A percentile compares a stretch with the other conserved stretches of the same genome.
These are phyloP conservation scores for Pichia nanzhaoensis DNA, from an alignment of 805 yeast genomes.

Conservation along the genomic window DNA sequence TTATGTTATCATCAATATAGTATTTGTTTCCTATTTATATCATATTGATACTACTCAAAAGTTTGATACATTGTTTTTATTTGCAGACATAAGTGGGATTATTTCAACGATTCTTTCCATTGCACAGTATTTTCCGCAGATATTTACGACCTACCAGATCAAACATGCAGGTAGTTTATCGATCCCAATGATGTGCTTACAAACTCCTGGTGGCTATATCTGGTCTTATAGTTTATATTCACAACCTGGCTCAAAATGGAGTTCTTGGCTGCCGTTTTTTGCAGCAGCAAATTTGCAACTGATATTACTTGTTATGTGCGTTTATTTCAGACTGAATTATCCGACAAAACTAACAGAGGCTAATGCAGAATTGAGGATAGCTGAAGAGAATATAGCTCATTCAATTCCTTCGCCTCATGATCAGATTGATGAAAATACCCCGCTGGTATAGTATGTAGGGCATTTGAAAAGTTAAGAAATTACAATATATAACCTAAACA, in stretches of 20 bases:
- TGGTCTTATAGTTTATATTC: slow-evolving; percentile 69
- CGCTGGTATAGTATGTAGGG: slow-evolving; percentile 1
- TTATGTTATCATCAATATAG: slow-evolving; percentile 32
- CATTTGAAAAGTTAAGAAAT: not conserved
- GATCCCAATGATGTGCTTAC: slow-evolving; percentile 73
- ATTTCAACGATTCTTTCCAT: slow-evolving; percentile 57
- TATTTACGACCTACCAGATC: slow-evolving; percentile 57
- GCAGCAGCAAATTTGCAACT: slow-evolving; percentile 68
- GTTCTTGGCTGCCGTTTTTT: slow-evolving; percentile 77
- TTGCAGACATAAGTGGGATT: slow-evolving; percentile 59
- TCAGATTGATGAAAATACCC: slow-evolving; percentile 4
- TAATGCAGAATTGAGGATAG: slow-evolving; percentile 16
- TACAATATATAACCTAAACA: not conserved
- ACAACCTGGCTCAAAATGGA: slow-evolving; percentile 77
- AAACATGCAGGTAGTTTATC: slow-evolving; percentile 79
- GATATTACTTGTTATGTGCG: slow-evolving; percentile 52
- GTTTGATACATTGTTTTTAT: slow-evolving; percentile 21
- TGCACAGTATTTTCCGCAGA: slow-evolving; percentile 75
- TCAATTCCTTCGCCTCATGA: not conserved
- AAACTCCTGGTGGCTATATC: slow-evolving; percentile 82
- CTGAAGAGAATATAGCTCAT: slow-evolving; percentile 10
- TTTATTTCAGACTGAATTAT: slow-evolving; percentile 36
- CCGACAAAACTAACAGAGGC: slow-evolving; percentile 19
- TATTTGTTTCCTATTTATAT: slow-evolving; percentile 17
- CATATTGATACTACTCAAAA: slow-evolving; percentile 4